These are phyloP conservation scores for Ophioceras dolichostomum DNA, from an alignment of 2,329 filamentous ascomycete genomes.

Conservation along the genomic window DNA sequence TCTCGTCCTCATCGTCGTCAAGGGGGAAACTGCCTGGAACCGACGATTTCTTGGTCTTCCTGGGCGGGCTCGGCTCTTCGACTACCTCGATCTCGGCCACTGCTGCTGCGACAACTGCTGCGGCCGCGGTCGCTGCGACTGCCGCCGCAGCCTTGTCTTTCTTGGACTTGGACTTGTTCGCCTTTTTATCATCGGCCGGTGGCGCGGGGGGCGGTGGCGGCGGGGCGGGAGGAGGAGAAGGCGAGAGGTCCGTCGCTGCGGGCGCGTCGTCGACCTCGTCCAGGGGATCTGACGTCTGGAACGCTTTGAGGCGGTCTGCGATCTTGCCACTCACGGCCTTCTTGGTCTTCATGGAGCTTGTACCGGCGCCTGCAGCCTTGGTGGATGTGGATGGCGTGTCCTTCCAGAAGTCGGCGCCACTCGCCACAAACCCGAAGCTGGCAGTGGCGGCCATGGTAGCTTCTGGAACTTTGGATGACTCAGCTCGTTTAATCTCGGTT, in stretches of 20 bases:
- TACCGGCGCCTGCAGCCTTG: conserved; percentile 8
- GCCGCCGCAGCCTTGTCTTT: conserved; percentile 19
- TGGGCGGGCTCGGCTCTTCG: conserved; percentile 8
- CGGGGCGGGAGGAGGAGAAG: conserved; percentile 20
- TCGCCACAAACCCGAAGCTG: conserved; percentile 1
- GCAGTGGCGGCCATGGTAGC: conserved; percentile 21
- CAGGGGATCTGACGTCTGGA: conserved; percentile 24
- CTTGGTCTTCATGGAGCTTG: conserved; percentile 31
- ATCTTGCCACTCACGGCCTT: conserved; percentile 39
- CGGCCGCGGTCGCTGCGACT: no score
- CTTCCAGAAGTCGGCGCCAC: conserved; percentile 16
- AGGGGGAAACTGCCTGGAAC: conserved; percentile 18
- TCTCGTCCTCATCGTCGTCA: conserved; percentile 23
- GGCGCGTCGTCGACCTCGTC: no score
- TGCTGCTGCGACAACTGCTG: no score
- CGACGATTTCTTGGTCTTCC: conserved; percentile 7
- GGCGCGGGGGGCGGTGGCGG: conserved; percentile 20
- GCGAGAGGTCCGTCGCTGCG: no score
- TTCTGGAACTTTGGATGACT: conserved; percentile 36
- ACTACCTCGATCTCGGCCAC: conserved; percentile 14
- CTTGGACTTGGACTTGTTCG: conserved; percentile 23
- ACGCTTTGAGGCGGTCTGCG: conserved; percentile 43
- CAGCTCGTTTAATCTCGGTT: conserved; percentile 34
- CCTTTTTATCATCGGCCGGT: conserved; percentile 27
- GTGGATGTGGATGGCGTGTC: conserved; percentile 27